A percentile compares a stretch with the other conserved stretches of the same genome.
These are phyloP conservation scores for Thraustochytrium striatum DNA, from an alignment of 352 stramenopile genomes.

Conservation along the genomic window DNA sequence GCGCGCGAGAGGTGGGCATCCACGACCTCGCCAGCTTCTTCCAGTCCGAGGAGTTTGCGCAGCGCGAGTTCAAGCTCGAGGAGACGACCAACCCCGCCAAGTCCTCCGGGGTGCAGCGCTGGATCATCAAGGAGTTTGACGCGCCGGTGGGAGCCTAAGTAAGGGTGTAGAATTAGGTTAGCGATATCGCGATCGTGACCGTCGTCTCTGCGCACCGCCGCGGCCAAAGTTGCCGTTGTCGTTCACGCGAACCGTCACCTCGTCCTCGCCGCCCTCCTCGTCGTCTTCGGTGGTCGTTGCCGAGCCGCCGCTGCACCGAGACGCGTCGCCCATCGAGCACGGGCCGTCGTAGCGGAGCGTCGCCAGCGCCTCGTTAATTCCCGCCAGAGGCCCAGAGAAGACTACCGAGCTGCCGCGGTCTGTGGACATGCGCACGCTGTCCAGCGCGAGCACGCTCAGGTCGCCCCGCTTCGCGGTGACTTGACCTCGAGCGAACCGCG, in stretches of 20 bases:
- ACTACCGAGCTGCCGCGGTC: not conserved
- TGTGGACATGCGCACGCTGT: not conserved
- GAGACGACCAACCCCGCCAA: not conserved
- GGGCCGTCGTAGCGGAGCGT: not conserved
- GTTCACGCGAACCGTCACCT: not conserved
- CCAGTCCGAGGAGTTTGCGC: slow-evolving; percentile 8
- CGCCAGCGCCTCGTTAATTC: not conserved
- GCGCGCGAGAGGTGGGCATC: slow-evolving; percentile 13
- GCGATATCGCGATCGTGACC: too few species aligned
- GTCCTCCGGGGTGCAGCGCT: too few species aligned
- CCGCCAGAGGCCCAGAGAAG: not conserved
- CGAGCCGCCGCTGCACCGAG: too few species aligned
- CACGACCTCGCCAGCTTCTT: slow-evolving; percentile 36
- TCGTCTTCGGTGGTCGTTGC: too few species aligned
- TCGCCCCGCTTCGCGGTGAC: not conserved
- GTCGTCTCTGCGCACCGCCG: not conserved
- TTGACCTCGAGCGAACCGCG: not conserved
- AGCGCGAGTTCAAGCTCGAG: slow-evolving; percentile 12
- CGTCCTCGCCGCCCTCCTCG: not conserved
- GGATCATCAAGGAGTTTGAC: too few species aligned
- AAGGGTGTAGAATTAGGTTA: too few species aligned
- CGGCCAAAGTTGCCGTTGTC: not conserved
- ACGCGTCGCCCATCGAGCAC: not conserved
- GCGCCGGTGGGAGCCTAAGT: too few species aligned
- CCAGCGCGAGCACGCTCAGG: not conserved